Evolutionary conservation across 345 rosid species (phyloP).

Genomic region (Conringia planisiliqua): DNA sequence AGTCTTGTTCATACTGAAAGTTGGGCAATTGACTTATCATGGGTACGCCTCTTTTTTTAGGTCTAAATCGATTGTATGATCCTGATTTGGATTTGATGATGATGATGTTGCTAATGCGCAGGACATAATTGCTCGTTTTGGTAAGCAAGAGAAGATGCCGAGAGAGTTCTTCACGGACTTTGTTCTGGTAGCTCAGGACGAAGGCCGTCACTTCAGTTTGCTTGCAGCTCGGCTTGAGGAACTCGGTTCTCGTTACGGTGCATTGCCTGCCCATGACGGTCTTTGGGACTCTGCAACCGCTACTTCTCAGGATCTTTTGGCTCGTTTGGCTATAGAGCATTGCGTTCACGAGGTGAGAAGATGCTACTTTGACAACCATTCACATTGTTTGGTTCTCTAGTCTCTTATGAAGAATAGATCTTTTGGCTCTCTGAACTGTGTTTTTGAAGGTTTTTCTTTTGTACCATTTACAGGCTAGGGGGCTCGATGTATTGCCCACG

Average conservation of each 20-base stretch:
- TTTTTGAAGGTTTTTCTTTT: neutral
- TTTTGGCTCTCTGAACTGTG: neutral
- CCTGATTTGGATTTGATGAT: neutral
- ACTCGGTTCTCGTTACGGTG: slow-evolving; percentile 74
- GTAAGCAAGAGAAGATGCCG: slow-evolving; percentile 88
- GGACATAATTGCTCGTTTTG: slow-evolving; percentile 94
- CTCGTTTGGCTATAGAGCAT: slow-evolving; percentile 82
- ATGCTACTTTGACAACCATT: no score
- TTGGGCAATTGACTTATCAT: slow-evolving; percentile 91
- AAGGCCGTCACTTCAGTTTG: slow-evolving; percentile 79
- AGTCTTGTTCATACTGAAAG: slow-evolving; percentile 88
- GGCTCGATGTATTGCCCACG: slow-evolving; percentile 86
- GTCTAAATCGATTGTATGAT: neutral
- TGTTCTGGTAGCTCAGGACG: slow-evolving; percentile 86
- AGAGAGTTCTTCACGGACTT: slow-evolving; percentile 87
- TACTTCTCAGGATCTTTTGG: slow-evolving; percentile 71
- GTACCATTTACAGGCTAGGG: slow-evolving; percentile 62
- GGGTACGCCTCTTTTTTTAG: slow-evolving; percentile 46
- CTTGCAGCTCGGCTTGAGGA: slow-evolving; percentile 72
- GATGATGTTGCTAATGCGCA: slow-evolving; percentile 18
- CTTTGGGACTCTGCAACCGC: slow-evolving; percentile 84
- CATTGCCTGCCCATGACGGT: slow-evolving; percentile 89
- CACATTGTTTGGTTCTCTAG: neutral
- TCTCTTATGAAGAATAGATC: neutral
- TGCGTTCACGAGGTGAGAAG: slow-evolving; percentile 80